A percentile compares a stretch with the other conserved stretches of the same genome.
Evolutionary conservation across 192 early-diverging fungal genomes (phyloP).

Genomic region (Glomus cerebriforme): DNA sequence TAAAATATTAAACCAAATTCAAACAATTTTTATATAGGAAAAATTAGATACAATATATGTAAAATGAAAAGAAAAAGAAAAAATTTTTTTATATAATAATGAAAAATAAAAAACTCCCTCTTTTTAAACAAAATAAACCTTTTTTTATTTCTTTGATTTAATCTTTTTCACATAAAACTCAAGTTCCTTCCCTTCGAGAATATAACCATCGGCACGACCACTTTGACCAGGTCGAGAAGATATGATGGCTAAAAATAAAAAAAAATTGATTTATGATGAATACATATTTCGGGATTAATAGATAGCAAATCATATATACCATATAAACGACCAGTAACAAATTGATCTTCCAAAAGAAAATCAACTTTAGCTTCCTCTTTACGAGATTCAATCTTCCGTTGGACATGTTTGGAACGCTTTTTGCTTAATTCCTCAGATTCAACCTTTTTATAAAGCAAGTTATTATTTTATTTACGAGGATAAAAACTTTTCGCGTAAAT

Average conservation of each 20-base stretch:
- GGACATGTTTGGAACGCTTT: conserved; percentile 88
- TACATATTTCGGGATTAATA: neutral
- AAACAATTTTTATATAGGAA: no score
- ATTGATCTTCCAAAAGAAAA: conserved; percentile 88
- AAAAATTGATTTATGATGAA: neutral
- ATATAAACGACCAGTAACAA: conserved; percentile 89
- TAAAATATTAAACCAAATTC: no score
- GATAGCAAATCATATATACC: conserved; percentile 6
- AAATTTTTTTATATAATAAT: neutral
- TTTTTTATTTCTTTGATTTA: conserved; percentile 62
- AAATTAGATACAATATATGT: no score
- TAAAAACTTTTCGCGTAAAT: no score
- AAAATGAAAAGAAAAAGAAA: neutral
- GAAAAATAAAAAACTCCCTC: no score
- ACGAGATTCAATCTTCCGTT: conserved; percentile 84
- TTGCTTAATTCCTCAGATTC: conserved; percentile 71
- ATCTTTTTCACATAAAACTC: conserved; percentile 96
- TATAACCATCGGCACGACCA: conserved; percentile 97
- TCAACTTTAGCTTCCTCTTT: conserved; percentile 86
- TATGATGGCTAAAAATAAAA: conserved; percentile 67
- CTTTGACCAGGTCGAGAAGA: conserved; percentile 97
- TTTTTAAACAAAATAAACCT: neutral
- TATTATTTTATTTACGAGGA: neutral
- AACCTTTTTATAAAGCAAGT: conserved; percentile 37
- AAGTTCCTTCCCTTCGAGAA: conserved; percentile 99